Conservation (phyloP, 2,329 filamentous ascomycete genomes). For the Phialophora tarda region DNA sequence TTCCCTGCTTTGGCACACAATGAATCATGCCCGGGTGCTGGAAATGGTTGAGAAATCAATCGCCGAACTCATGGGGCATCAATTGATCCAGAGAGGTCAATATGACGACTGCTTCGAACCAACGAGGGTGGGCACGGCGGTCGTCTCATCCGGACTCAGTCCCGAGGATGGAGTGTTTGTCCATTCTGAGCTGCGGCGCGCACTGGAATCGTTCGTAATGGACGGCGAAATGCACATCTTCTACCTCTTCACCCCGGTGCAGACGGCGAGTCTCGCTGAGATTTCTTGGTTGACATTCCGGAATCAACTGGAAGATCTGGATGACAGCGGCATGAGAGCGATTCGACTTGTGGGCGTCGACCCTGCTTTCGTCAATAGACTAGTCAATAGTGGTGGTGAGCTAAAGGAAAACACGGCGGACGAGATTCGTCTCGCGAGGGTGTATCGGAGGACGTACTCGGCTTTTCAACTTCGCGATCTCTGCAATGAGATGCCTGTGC, state of each 20-base stretch:
- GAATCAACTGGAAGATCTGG: constrained; percentile 70
- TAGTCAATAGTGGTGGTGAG: constrained; percentile 66
- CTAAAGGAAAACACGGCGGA: constrained; percentile 67
- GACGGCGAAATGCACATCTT: constrained; percentile 80
- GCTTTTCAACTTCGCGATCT: constrained; percentile 78
- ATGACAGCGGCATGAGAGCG: constrained; percentile 73
- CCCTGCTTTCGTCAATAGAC: constrained; percentile 67
- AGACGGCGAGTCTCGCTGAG: constrained; percentile 54
- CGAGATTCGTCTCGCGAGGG: constrained; percentile 65
- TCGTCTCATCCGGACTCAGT: constrained; percentile 73
- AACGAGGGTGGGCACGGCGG: constrained; percentile 70
- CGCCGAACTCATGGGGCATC: constrained; percentile 60
- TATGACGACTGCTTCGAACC: constrained; percentile 50
- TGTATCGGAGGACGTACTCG: constrained; percentile 75
- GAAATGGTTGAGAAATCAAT: constrained; percentile 65
- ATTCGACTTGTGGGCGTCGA: constrained; percentile 71
- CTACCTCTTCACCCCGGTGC: constrained; percentile 77
- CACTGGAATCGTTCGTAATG: constrained; percentile 75
- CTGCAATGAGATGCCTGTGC: constrained; percentile 76
- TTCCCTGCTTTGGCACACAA: constrained; percentile 68
- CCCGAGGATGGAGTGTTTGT: constrained; percentile 78
- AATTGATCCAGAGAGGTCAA: constrained; percentile 60
- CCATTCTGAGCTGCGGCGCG: constrained; percentile 69
- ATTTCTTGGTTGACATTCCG: constrained; percentile 77
- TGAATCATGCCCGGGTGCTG: constrained; percentile 55